Conservation (phyloP, 2,329 filamentous ascomycete genomes). For the Endoconidiophora laricicola region DNA sequence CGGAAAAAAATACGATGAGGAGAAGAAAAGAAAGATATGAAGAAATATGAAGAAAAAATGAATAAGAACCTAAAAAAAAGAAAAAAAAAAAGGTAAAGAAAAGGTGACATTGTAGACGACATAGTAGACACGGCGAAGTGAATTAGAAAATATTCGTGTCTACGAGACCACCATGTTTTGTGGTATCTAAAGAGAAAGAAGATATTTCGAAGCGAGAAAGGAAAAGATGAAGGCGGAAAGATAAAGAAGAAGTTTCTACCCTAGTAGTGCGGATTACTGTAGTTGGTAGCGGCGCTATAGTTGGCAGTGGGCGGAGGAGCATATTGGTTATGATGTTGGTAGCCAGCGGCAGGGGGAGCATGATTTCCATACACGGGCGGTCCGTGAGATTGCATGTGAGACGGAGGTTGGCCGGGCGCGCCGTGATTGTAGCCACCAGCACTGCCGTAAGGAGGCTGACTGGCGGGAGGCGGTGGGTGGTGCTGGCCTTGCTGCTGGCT, state of each 20-base stretch:
- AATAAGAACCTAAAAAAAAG: not conserved
- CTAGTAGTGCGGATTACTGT: constrained; percentile 10
- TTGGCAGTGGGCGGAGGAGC: constrained; percentile 10
- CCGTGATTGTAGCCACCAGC: constrained; percentile 7
- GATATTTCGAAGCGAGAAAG: not conserved
- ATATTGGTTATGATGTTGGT: constrained; percentile 15
- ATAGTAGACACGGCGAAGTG: not conserved
- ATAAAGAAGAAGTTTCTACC: not conserved
- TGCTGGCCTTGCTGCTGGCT: constrained; percentile 15
- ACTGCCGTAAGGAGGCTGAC: constrained; percentile 10
- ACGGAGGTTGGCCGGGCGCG: not conserved
- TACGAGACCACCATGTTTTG: not conserved
- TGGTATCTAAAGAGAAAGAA: not conserved
- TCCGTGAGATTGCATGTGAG: constrained; percentile 6
- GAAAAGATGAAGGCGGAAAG: not conserved
- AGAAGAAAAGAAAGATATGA: not conserved
- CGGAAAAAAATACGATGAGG: not conserved
- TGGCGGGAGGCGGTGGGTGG: constrained; percentile 13
- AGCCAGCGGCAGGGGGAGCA: constrained; percentile 12
- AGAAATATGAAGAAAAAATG: not conserved
- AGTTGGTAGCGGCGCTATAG: constrained; percentile 8
- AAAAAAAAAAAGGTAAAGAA: constrained; percentile 2
- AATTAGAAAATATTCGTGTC: not conserved
- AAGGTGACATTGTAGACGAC: not conserved
- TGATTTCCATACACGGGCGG: constrained; percentile 13